Evolutionary conservation across 177 flowering plant genomes (phyloP).

Genomic region (Tripterygium wilfordii): DNA sequence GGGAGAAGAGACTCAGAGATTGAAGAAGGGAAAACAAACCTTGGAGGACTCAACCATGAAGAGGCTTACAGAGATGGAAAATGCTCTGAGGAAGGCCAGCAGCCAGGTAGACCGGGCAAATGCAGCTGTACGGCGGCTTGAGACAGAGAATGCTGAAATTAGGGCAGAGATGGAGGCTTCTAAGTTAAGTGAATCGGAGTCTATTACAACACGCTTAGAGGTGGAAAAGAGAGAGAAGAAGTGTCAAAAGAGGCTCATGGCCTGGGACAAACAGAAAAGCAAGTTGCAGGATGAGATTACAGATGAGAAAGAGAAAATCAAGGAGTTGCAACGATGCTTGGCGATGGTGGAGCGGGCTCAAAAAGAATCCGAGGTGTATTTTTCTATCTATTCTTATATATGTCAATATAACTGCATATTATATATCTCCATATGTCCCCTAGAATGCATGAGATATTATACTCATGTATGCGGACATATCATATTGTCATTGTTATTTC

Average conservation of each 20-base stretch:
- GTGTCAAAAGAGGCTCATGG: constrained; percentile 69
- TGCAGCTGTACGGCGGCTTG: constrained; percentile 78
- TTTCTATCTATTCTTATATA: background rate
- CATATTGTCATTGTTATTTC: too few relatives aligned
- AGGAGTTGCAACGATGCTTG: constrained; percentile 47
- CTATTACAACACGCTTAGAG: constrained; percentile 65
- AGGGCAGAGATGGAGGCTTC: constrained; percentile 97
- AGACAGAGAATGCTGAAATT: constrained; percentile 94
- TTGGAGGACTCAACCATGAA: constrained; percentile 90
- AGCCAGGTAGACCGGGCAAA: constrained; percentile 91
- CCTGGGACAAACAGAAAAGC: constrained; percentile 87
- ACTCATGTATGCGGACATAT: too few relatives aligned
- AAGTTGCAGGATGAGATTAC: constrained; percentile 84
- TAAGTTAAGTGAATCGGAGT: constrained; percentile 89
- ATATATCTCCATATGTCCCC: too few relatives aligned
- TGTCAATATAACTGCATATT: background rate
- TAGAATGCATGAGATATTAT: too few relatives aligned
- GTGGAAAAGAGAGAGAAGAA: constrained; percentile 92
- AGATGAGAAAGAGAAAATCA: constrained; percentile 63
- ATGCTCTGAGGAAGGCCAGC: constrained; percentile 85
- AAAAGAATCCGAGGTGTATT: constrained; percentile 74
- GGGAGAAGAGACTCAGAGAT: constrained; percentile 72
- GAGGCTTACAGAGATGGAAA: constrained; percentile 86
- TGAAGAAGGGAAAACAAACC: constrained; percentile 86
- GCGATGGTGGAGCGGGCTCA: constrained; percentile 40